phyloP scores from a whole-genome alignment of 116 monocot genomes.

The Iris pallida region DNA sequence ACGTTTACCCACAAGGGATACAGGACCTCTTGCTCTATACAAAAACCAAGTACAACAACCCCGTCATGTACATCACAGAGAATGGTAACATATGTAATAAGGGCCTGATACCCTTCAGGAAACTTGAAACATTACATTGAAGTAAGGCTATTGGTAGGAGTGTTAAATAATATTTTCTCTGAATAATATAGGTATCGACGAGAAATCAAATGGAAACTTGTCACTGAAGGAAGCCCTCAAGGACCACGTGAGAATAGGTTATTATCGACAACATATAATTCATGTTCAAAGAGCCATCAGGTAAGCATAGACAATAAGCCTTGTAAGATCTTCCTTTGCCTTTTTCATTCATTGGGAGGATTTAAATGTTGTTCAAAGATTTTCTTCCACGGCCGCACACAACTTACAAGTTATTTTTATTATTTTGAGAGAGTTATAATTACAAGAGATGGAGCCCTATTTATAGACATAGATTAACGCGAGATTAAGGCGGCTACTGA shows the following conservation, averaged over 20 bases:
- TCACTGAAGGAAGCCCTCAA: constrained; percentile 9
- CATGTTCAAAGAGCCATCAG: constrained; percentile 1
- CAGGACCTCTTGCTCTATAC: constrained; percentile 34
- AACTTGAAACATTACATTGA: no score
- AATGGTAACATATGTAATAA: constrained; percentile 32
- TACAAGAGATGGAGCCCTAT: no score
- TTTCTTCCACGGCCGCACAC: no score
- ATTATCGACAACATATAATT: constrained; percentile 6
- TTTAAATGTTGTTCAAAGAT: no score
- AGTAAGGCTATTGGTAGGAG: background rate
- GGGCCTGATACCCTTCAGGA: no score
- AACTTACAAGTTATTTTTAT: no score
- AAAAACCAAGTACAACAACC: constrained; percentile 43
- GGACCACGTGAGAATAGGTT: constrained; percentile 3
- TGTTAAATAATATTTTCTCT: background rate
- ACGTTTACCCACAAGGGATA: constrained; percentile 42
- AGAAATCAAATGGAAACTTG: background rate
- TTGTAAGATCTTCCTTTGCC: no score
- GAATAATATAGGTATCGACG: background rate
- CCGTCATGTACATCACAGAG: constrained; percentile 58
- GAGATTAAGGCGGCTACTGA: no score
- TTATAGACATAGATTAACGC: no score
- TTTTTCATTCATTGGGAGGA: no score
- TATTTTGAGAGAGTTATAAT: no score
- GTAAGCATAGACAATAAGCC: background rate